Percentiles rank a stretch among this genome's conserved stretches.
These are phyloP conservation scores for Irpex sp. DNA, from an alignment of 1,284 basidiomycete species.

Conservation along the genomic window DNA sequence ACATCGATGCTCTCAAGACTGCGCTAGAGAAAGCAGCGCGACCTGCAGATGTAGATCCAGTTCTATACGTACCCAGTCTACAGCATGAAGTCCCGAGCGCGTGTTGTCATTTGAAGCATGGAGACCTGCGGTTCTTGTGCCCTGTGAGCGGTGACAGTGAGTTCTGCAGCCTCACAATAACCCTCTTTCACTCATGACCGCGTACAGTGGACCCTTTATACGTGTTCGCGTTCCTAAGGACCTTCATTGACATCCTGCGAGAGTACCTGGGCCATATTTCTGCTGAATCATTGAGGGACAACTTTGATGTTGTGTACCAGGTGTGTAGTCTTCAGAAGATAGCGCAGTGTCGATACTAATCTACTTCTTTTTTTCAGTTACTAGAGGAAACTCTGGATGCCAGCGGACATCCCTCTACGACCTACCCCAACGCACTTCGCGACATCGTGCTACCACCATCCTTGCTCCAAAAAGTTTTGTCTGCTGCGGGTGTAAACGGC, in stretches of 20 bases:
- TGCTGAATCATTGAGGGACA: constrained; percentile 79
- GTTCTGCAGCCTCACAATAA: constrained; percentile 23
- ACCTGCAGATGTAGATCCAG: constrained; percentile 63
- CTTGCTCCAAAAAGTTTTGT: constrained; percentile 70
- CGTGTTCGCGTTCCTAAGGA: constrained; percentile 85
- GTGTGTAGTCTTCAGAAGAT: constrained; percentile 34
- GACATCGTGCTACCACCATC: constrained; percentile 92
- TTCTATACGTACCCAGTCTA: constrained; percentile 58
- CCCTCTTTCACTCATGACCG: constrained; percentile 9
- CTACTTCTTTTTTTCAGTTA: constrained; percentile 45
- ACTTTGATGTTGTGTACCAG: constrained; percentile 96
- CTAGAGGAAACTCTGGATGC: constrained; percentile 94
- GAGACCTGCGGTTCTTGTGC: constrained; percentile 76
- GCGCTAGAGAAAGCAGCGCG: constrained; percentile 56
- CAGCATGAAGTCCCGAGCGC: constrained; percentile 53
- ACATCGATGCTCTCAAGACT: constrained; percentile 83
- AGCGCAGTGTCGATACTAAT: neutral
- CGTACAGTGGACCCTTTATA: constrained; percentile 81
- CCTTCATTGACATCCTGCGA: constrained; percentile 78
- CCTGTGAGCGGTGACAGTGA: constrained; percentile 79
- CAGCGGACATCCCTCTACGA: constrained; percentile 90
- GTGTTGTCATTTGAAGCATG: constrained; percentile 78
- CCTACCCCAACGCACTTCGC: constrained; percentile 87
- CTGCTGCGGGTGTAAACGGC: constrained; percentile 50
- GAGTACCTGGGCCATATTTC: constrained; percentile 85